Percentiles rank a stretch among this genome's conserved stretches.
Evolutionary conservation across 331 rosid species (phyloP).

Genomic region (Prunus yedoensis): DNA sequence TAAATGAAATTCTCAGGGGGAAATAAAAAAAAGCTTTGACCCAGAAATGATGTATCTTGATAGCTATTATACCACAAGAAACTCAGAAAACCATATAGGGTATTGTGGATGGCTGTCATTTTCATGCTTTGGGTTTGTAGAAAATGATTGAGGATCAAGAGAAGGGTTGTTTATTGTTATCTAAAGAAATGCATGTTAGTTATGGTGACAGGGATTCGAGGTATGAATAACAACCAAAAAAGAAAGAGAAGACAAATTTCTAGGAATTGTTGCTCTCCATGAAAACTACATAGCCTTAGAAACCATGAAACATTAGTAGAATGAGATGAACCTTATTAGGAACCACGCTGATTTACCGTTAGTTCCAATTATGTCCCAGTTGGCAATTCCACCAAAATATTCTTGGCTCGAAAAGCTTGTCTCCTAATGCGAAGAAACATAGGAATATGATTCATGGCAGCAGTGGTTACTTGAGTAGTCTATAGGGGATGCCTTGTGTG

Average conservation of each 20-base stretch:
- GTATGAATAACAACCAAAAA: neutral
- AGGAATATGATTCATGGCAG: neutral
- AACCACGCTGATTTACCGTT: neutral
- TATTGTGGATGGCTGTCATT: conserved; percentile 1
- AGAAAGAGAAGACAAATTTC: neutral
- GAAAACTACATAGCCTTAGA: neutral
- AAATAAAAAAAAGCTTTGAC: conserved; percentile 1
- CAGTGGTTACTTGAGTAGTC: neutral
- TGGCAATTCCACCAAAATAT: neutral
- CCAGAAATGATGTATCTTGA: neutral
- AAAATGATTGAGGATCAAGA: neutral
- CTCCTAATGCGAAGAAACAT: neutral
- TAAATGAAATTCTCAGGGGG: neutral
- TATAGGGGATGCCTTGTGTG: neutral
- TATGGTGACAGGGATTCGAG: no score
- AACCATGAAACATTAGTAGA: neutral
- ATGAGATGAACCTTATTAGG: neutral
- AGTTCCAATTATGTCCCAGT: neutral
- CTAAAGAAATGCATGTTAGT: no score
- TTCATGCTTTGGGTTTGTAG: neutral
- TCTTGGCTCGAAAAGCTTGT: neutral
- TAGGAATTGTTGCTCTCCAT: neutral
- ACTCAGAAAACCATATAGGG: neutral
- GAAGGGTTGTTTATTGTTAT: no score
- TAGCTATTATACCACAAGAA: neutral